Base-by-base conservation (phyloP, 768 basidiomycete species). In the Lyophyllum atratum region DNA sequence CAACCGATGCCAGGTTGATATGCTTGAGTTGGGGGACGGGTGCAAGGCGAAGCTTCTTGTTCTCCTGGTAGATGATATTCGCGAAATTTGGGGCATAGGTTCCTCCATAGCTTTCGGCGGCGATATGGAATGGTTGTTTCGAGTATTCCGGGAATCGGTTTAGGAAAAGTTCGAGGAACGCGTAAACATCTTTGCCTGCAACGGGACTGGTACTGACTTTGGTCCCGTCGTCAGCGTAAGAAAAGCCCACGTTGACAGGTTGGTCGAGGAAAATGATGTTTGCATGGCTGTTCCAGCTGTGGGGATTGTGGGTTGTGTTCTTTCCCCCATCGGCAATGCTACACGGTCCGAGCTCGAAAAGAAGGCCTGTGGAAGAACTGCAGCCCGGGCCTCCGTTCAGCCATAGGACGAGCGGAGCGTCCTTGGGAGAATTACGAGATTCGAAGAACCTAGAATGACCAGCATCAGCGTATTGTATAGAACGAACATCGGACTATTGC, bases 281-380 rank as follows among this genome's bases (percentile, higher is more conserved):
- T 47, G 90, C 86, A 60, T 87, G 74, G 39, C 76, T 79, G 64
- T 87, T 99, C 96, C 96, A 99, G 62, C 88, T 88, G 78, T 91
- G 69, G 6, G 85, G 81, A 73, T 99, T 98, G 67, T 68, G 66
- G 1, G 84, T 86, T 15, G 85, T 86, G 73, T 86, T 88, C 57
- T 75, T 74, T 31, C 93, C 93, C 1, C 85, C 77, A 42, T 92
- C 74, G 17, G 81, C 74, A 59, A 98, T 79, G 28, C 73, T 74
- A 73, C 96, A 98, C 0, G 96, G 95, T 0, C 96, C 96, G 21
- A 96, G 85, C 68, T 98, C 95, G 63, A 96, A 93, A 15, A 98
- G 77, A 22, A 97, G 82, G 10, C 95, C 95, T 1, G 92, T 90
- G 10, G 87, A 85, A 8, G 86, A 89, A 53, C 84, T 86, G 73